A percentile compares a stretch with the other conserved stretches of the same genome.
These are phyloP conservation scores for Ceratopteris richardii DNA, from an alignment of 75 land plant species.

Conservation along the genomic window DNA sequence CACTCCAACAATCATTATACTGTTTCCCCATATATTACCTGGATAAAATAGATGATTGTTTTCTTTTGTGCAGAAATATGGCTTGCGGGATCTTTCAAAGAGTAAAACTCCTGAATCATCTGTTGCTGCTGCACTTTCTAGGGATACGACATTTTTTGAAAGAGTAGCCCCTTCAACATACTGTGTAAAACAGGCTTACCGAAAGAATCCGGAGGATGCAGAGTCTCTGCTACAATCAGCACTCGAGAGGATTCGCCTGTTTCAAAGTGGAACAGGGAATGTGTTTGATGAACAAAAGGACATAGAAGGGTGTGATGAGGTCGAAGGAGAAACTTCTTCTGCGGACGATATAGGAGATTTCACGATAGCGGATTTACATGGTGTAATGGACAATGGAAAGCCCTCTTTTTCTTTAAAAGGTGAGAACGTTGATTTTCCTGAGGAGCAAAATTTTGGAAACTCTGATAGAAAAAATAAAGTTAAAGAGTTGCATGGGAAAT, in stretches of 20 bases:
- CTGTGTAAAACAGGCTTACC: constrained; percentile 69
- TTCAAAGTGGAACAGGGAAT: constrained; percentile 60
- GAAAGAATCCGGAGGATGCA: constrained; percentile 91
- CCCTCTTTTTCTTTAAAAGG: background rate
- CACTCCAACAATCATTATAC: no score
- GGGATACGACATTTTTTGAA: constrained; percentile 89
- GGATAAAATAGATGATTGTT: no score
- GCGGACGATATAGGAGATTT: constrained; percentile 74
- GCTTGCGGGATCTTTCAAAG: constrained; percentile 85
- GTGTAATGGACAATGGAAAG: constrained; percentile 11
- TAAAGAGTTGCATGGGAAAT: background rate
- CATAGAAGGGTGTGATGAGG: constrained; percentile 59
- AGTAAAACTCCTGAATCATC: constrained; percentile 99
- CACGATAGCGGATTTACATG: constrained; percentile 43
- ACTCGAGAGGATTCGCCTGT: constrained; percentile 58
- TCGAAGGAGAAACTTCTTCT: constrained; percentile 54
- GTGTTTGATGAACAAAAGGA: constrained; percentile 52
- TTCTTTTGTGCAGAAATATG: constrained; percentile 61
- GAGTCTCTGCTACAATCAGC: constrained; percentile 71
- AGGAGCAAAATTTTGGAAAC: background rate
- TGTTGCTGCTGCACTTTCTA: constrained; percentile 83
- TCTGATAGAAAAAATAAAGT: no score
- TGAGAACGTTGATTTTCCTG: constrained; percentile 9
- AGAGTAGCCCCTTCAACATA: constrained; percentile 95
- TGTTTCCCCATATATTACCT: no score